Percentiles rank a stretch among this genome's conserved stretches.
phyloP scores from a whole-genome alignment of 1,284 basidiomycete genomes.

The Peniophora sp. region DNA sequence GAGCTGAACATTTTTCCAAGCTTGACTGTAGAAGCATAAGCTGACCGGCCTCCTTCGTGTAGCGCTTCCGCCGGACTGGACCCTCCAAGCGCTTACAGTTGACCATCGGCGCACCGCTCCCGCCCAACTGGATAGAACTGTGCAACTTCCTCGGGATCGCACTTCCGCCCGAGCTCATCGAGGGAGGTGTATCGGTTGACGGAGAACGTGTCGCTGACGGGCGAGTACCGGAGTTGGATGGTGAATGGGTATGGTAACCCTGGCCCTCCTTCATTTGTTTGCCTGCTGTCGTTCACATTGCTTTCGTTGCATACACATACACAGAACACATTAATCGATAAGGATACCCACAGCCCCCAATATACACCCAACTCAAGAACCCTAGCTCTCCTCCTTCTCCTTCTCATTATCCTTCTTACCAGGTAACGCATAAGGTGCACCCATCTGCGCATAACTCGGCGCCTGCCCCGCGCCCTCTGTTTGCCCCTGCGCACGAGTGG shows the following conservation, averaged over 20 bases:
- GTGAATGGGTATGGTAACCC: constrained; percentile 23
- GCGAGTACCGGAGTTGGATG: constrained; percentile 30
- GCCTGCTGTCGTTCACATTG: no score
- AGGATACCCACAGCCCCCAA: background rate
- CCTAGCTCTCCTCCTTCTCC: background rate
- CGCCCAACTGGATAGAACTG: constrained; percentile 37
- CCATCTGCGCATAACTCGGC: constrained; percentile 10
- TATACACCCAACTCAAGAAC: background rate
- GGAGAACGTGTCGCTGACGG: constrained; percentile 23
- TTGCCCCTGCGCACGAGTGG: background rate
- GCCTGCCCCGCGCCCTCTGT: constrained; percentile 1
- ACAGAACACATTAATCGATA: background rate
- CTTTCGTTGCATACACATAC: no score
- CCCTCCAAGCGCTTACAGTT: constrained; percentile 38
- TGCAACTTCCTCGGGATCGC: constrained; percentile 36
- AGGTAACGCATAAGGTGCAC: constrained; percentile 10
- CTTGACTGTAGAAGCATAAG: background rate
- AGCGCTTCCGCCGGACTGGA: constrained; percentile 42
- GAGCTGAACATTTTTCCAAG: constrained; percentile 14
- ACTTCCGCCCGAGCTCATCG: constrained; percentile 23
- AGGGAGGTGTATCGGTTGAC: constrained; percentile 42
- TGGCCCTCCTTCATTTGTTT: no score
- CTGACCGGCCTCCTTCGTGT: background rate
- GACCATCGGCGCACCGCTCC: constrained; percentile 44
- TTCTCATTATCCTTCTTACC: background rate